A percentile compares a stretch with the other conserved stretches of the same genome.
phyloP scores from a whole-genome alignment of 139 green algal species.

The Penium margaritaceum region DNA sequence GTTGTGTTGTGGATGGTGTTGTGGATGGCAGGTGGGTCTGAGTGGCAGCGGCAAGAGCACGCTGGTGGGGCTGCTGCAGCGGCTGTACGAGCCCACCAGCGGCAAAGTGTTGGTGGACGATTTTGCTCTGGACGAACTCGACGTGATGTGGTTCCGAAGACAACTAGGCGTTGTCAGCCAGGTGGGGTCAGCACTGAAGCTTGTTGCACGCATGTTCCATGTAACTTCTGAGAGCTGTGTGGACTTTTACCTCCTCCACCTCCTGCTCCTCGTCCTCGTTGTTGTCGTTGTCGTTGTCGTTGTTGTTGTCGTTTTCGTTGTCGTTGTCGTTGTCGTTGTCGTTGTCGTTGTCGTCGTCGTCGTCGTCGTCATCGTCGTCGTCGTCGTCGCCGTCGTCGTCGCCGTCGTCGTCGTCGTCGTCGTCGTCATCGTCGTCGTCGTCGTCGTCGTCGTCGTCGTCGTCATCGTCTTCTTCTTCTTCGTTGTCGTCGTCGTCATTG shows the following conservation, averaged over 20 bases:
- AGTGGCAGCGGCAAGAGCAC: slow-evolving; percentile 86
- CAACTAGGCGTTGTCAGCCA: slow-evolving; percentile 75
- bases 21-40: slow-evolving; percentile 76
- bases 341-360: background rate
- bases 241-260: background rate
- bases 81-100: slow-evolving; percentile 66
- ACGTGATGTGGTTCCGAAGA: slow-evolving; percentile 66
- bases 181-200: slow-evolving; percentile 63
- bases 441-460: too few relatives aligned
- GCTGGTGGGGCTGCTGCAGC: slow-evolving; percentile 72
- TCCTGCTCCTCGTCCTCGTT: background rate
- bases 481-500: too few relatives aligned
- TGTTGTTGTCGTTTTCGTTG: background rate
- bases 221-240: too few relatives aligned
- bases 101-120: slow-evolving; percentile 68
- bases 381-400: too few relatives aligned
- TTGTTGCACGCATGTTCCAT: too few relatives aligned
- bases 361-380: too few relatives aligned
- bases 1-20: background rate
- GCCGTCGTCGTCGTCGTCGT: too few relatives aligned
- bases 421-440: too few relatives aligned
- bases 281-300: background rate
- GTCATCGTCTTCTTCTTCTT: too few relatives aligned
- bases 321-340: background rate
- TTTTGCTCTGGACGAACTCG: slow-evolving; percentile 61